These are phyloP conservation scores for Rhodotorula sp. DNA, from an alignment of 1,284 basidiomycete genomes.

Conservation along the genomic window DNA sequence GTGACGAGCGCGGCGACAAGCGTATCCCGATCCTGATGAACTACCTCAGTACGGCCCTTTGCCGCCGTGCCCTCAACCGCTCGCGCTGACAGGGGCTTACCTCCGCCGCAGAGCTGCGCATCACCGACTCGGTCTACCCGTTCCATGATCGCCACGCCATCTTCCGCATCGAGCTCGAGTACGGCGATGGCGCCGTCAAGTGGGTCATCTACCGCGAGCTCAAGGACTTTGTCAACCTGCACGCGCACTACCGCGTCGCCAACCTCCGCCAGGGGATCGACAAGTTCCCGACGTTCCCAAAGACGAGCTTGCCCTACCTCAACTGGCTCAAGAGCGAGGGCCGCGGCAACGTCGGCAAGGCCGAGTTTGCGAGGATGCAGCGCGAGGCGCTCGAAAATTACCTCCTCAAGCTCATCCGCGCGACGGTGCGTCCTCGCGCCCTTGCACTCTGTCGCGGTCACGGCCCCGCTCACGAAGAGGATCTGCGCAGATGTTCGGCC, in stretches of 20 bases:
- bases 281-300: conserved; percentile 88
- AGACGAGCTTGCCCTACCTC: conserved; percentile 80
- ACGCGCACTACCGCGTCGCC: conserved; percentile 86
- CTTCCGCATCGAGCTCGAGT: conserved; percentile 87
- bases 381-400: conserved; percentile 84
- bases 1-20: conserved; percentile 41
- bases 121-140: conserved; percentile 83
- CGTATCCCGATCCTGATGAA: conserved; percentile 64
- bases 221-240: conserved; percentile 86
- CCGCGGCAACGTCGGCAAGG: conserved; percentile 56
- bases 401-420: conserved; percentile 80
- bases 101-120: conserved; percentile 59
- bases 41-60: conserved; percentile 58
- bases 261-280: conserved; percentile 55
- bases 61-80: too few species aligned
- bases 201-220: conserved; percentile 93
- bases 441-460: background rate
- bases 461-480: background rate
- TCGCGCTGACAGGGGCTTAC: too few species aligned
- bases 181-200: conserved; percentile 88
- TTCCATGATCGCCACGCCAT: conserved; percentile 74
- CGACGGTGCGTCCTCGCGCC: conserved; percentile 65
- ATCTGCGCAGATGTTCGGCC: conserved; percentile 84
- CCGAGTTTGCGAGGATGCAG: conserved; percentile 77
- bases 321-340: conserved; percentile 60